Base-by-base conservation (phyloP, 352 stramenopile species). In the Phytopythium oedochilum region DNA sequence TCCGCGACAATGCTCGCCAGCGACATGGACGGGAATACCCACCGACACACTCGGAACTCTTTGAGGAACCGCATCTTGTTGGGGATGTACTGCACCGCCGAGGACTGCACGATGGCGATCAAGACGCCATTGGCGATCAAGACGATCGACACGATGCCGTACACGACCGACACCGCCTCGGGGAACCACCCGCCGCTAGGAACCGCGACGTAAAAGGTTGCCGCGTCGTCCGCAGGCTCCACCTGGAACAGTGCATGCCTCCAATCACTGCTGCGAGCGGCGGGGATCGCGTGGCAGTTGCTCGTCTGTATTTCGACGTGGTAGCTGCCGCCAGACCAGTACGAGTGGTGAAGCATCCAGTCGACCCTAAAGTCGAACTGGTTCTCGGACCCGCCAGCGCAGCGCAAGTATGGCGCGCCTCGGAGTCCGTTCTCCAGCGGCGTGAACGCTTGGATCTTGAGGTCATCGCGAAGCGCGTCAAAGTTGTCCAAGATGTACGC, bases 261-360 rank as follows among this genome's bases (percentile, higher is more conserved):
- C 15, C 45, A 47, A 14, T 62, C 35, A 0, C 20, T 25, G 32
- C 51, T 34, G 3, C 54, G 42, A 28, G 56, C 29, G 12, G 55
- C 25, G 6, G 62, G 57, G 10, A 45, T 11, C 1, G 66, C 69
- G 5, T 51, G 42, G 56, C 66, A 78, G 11, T 60, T 51, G 43
- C 66, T 75, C n/a, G 28, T 71, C 31, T 78, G 66, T 7, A 73
- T 40, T 52, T 73, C 61, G 7, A 77, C 35, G 39, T 70, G 61
- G 26, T 63, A 68, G 31, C 52, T 70, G 6, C 64, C 60, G 1
- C 69, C 69, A 23, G 65, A 57, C 69, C 65, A 78, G 43, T 68
- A 75, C 1, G 56, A 59, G 42, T 75, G 63, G 5, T 66, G 51
- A 12, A 73, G 46, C 49, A 75, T 63, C 36, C 71, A 32, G 35